Base-by-base conservation (phyloP, 2,329 filamentous ascomycete genomes). In the Phoma herbarum region DNA sequence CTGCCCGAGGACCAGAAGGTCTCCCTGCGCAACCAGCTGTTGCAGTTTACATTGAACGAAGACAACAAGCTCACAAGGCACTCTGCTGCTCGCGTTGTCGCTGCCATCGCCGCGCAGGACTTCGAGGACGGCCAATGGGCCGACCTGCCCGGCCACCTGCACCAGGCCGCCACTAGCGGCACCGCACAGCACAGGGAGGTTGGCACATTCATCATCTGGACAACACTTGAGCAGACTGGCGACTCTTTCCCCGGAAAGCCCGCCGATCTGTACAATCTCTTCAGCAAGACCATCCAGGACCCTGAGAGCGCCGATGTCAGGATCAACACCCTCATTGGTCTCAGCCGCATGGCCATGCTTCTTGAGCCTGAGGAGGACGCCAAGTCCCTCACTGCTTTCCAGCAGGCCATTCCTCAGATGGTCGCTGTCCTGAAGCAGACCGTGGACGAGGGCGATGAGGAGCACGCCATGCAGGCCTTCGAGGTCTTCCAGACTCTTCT, bases 401-500 rank as follows among this genome's bases (percentile, higher is more conserved):
- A 96, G 78, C 83, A 85, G 64, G 87, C 95, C 55, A 85, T 98
- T 60, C 94, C 95, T 11, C 81, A 87, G 70, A 95, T 98, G 90
- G 94, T 98, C 59, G 86, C 88, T 63, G 92, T 97, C 11, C 85
- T 98, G 66, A 95, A 97, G 84, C 85, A 89, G 63, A 87, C 91
- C 25, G 90, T 98, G 58, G 86, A 92, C 69, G 85, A 86, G 57
- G 86, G 86, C 57, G 90, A 97, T 69, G 93, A 97, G 69, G 93
- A 97, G 75, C 90, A 90, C 75, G 89, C 91, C 68, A 92, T 94
- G 83, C 89, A 94, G 75, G 88, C 92, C 25, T 99, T 98, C 70
- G 95, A 98, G 76, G 93, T 97, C 66, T 97, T 98, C 86, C 95
- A 98, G 82, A 95, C 92, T 49, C 89, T 97, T 71, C 86, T 99